Evolutionary conservation across 208 protist genomes (phyloP), one percentile per base, ranked within the genome.

Genomic region (Leptomonas pyrrhocoris): DNA sequence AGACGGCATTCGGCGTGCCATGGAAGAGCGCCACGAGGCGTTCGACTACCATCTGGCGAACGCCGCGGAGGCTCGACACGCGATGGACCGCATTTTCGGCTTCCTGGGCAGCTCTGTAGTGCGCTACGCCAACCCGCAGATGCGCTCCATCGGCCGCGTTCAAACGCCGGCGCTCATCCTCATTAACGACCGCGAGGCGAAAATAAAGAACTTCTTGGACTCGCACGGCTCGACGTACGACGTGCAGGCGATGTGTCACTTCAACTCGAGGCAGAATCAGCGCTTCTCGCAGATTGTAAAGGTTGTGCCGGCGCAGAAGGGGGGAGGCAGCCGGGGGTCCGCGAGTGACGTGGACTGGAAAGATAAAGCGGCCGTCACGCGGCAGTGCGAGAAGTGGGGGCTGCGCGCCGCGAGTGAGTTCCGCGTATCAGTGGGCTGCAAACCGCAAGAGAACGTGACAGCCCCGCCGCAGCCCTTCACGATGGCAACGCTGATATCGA

Each of bases 91-190:
- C 63, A 91, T 95, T 34, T 96, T 97, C 68, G 93, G 93, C 34
- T 97, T 97, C 77, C 76, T 95, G n/a, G 93, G 90, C 54, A 96
- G 90, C 79, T 91, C 85, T 34, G 87, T 94, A 12, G 87, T 97
- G 73, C 87, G 92, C 66, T 85, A 88, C 66, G 88, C 86, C 46
- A 94, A 97, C 82, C 68, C 88, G 42, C 81, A 94, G 61, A 92
- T 95, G 89, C 88, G 90, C 28, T 96, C 93, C 21, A 94, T 97
- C 63, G 93, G 93, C 25, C 90, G 93, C 59, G 93, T 97, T 51
- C 93, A 97, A 74, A 97, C 93, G 9, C 93, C 93, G 9, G 88
- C 93, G 9, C 83, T 97, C 45, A 94, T 96, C 49, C 82, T 96
- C n/a, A 86, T 96, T 66, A 63, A 85, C 46, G 85, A 93, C 48